phyloP scores from a whole-genome alignment of 2,329 filamentous ascomycete species.

The Clonostachys sp. region DNA sequence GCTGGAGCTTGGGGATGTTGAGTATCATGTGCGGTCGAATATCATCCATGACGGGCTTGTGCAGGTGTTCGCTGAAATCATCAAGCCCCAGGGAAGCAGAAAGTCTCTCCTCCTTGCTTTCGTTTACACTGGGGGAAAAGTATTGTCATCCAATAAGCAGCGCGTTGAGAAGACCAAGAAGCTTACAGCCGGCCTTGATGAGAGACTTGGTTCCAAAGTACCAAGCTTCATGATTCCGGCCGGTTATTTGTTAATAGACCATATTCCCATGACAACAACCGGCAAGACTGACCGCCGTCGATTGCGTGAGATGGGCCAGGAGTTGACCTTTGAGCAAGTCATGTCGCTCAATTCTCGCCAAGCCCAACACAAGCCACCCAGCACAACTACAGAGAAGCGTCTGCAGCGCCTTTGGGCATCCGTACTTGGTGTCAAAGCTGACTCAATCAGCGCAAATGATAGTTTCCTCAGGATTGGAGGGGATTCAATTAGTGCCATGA shows the following conservation, averaged over 20 bases:
- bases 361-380: no score
- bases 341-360: no score
- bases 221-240: constrained; percentile 5
- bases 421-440: background rate
- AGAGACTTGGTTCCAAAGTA: background rate
- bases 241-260: background rate
- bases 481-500: constrained; percentile 29
- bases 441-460: constrained; percentile 43
- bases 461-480: constrained; percentile 56
- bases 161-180: no score
- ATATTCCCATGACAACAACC: constrained; percentile 3
- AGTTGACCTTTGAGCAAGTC: constrained; percentile 1
- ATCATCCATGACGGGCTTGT: no score
- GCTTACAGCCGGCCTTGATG: background rate
- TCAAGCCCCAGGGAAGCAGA: no score
- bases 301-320: constrained; percentile 1
- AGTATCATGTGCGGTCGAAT: constrained; percentile 4
- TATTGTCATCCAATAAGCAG: no score
- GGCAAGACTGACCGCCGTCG: constrained; percentile 4
- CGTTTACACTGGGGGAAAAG: no score
- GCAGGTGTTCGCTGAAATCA: no score
- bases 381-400: no score
- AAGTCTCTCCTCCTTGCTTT: no score
- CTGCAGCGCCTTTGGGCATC: background rate
- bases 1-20: constrained; percentile 6